Evolutionary conservation across 495 filamentous ascomycete species (phyloP).

Genomic region (Aspergillus campestris): DNA sequence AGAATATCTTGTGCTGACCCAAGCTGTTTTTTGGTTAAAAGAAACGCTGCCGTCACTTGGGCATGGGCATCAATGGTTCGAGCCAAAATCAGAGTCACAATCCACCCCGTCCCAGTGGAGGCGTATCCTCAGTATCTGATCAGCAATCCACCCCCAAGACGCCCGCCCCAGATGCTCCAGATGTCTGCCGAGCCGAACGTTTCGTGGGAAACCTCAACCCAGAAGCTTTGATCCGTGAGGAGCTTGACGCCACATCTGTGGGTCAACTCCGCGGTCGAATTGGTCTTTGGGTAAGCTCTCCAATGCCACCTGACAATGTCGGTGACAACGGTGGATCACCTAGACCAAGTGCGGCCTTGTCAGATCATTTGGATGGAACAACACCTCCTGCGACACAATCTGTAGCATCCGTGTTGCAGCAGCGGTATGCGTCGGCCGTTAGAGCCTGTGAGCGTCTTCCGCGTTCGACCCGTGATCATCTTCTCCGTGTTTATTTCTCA

Average conservation of each 20-base stretch:
- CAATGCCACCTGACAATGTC: slow-evolving; percentile 7
- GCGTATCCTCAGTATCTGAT: background rate
- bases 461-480: slow-evolving; percentile 12
- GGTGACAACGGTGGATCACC: slow-evolving; percentile 1
- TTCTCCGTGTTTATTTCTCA: slow-evolving; percentile 25
- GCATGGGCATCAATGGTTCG: background rate
- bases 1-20: background rate
- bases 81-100: background rate
- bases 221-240: slow-evolving; percentile 37
- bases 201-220: slow-evolving; percentile 44
- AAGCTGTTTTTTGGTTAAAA: slow-evolving; percentile 2
- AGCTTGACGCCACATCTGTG: slow-evolving; percentile 19
- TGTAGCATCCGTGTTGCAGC: slow-evolving; percentile 19
- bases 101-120: background rate
- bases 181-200: slow-evolving; percentile 20
- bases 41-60: slow-evolving; percentile 32
- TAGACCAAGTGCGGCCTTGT: background rate
- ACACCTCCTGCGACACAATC: slow-evolving; percentile 9
- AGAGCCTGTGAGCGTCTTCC: slow-evolving; percentile 24
- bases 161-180: slow-evolving; percentile 3
- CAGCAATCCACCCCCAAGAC: background rate
- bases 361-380: background rate
- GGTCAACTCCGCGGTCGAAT: slow-evolving; percentile 30
- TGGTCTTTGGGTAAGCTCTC: slow-evolving; percentile 38
- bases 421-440: slow-evolving; percentile 21